Conservation (phyloP, 257 asterid genomes). For the Solanum medicagineum region DNA sequence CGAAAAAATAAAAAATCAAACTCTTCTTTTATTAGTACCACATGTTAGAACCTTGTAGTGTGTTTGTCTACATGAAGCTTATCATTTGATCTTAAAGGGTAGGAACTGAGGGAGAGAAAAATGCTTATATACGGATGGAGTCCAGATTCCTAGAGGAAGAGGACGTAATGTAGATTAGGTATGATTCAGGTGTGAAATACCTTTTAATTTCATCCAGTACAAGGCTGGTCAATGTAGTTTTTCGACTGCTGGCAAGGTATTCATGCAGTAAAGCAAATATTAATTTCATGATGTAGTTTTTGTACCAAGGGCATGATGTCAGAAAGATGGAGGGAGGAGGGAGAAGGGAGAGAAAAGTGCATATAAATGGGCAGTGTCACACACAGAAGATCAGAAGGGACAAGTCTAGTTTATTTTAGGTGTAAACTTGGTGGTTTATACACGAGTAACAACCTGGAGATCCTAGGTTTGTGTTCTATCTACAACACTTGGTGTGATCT, state of each 20-base stretch:
- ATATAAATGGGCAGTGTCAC: background rate
- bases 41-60: background rate
- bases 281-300: background rate
- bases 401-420: background rate
- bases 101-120: background rate
- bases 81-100: background rate
- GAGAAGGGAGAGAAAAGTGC: background rate
- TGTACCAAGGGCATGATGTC: background rate
- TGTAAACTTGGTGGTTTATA: background rate
- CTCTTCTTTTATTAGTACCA: background rate
- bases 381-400: background rate
- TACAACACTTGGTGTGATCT: background rate
- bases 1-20: background rate
- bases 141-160: background rate
- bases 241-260: background rate
- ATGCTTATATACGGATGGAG: background rate
- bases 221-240: background rate
- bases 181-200: background rate
- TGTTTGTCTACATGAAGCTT: background rate
- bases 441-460: background rate
- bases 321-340: background rate
- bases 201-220: background rate
- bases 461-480: background rate
- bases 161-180: background rate
- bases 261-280: background rate